Evolutionary conservation across 2,329 filamentous ascomycete species (phyloP), one percentile per base, ranked within the genome.

Genomic region (Penicillium sp.): DNA sequence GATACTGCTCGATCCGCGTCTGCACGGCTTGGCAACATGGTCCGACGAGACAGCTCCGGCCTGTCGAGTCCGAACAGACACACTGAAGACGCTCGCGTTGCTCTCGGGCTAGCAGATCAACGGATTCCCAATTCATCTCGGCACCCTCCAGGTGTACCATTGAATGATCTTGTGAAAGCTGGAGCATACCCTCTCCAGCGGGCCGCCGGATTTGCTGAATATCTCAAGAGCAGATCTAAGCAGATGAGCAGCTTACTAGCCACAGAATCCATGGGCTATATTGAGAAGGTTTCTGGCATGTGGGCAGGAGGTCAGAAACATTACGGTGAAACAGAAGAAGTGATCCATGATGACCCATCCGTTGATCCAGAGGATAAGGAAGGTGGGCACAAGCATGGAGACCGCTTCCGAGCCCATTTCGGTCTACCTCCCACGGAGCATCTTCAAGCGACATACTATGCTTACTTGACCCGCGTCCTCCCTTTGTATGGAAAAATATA

Each of bases 401-500:
- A 85, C 66, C 87, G 94, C 28, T 98, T 98, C 76, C 87, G 91
- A 47, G 86, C 88, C 1, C 92, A 98, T 71, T 99, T 99, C 78
- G 91, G 92, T 1, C 82, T 98, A n/a, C 91, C 93, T 0, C 82
- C 87, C 37, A 87, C 87, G 0, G 95, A 99, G 73, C 90, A 87
- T 72, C 84, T 99, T 1, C 88, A 91, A 63, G 93, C 94, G 1
- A 91, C 92, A 0, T 98, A 95, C 76, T 98, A 92, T 75, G 92
- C 91, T n/a, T 91, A 90, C 71, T 83, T 98, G n/a, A 87, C 96
- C 67, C 88, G 93, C 2, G 91, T 96, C 0, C 77, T 98, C 34
- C 95, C 95, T 2, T 83, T 98, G 1, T 98, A 97, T 69, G 95
- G 95, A 68, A 99, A 98, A 77, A 90, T 98, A 37, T 99, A 99